Percentiles rank a stretch among this genome's conserved stretches.
These are phyloP conservation scores for Xanthoconium separans DNA, from an alignment of 1,284 basidiomycete species.

Conservation along the genomic window DNA sequence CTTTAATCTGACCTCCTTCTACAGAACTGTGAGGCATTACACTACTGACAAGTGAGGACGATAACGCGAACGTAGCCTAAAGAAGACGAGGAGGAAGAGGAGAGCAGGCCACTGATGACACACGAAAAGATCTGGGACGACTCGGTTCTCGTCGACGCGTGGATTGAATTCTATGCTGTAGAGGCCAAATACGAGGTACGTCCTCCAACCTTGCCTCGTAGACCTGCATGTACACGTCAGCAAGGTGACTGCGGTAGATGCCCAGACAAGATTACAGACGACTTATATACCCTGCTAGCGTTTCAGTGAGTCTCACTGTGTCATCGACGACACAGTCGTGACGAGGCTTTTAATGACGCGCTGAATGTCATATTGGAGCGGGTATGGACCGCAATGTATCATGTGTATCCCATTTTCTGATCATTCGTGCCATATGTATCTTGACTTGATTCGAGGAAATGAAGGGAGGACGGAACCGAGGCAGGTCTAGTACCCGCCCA, in stretches of 20 bases:
- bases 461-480: constrained; percentile 11
- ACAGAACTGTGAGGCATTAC: too few species aligned
- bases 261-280: too few species aligned
- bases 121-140: constrained; percentile 82
- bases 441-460: background rate
- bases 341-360: constrained; percentile 73
- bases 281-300: too few species aligned
- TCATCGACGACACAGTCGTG: constrained; percentile 44
- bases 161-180: constrained; percentile 66
- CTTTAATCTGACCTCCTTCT: too few species aligned
- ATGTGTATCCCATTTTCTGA: constrained; percentile 43
- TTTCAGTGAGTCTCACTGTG: constrained; percentile 11
- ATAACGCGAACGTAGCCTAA: constrained; percentile 30
- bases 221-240: constrained; percentile 9
- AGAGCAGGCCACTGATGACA: constrained; percentile 55
- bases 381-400: constrained; percentile 84
- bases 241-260: constrained; percentile 5
- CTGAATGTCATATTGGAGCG: constrained; percentile 77
- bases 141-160: constrained; percentile 74
- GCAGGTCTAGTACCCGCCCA: constrained; percentile 37
- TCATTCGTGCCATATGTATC: background rate
- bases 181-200: constrained; percentile 70
- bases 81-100: constrained; percentile 33
- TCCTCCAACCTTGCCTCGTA: background rate
- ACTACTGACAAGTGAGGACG: background rate